Evolutionary conservation across 257 asterid species (phyloP).

Genomic region (Nicotiana obtusifolia): DNA sequence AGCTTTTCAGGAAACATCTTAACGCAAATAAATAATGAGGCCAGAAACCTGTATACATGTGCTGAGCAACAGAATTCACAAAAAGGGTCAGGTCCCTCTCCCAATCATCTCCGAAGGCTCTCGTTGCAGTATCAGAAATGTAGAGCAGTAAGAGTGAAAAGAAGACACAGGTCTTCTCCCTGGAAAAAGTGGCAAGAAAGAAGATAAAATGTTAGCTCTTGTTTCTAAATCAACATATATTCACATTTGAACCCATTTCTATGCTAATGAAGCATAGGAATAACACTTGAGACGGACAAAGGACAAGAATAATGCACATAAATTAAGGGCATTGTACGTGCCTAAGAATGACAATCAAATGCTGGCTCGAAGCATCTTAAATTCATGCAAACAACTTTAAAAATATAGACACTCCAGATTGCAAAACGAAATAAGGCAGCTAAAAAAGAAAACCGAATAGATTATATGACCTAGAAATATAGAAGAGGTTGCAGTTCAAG

Average conservation of each 20-base stretch:
- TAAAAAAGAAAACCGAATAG: not conserved
- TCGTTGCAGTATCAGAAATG: slow-evolving; percentile 37
- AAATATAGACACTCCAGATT: not conserved
- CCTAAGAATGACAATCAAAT: not conserved
- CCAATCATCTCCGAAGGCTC: slow-evolving; percentile 21
- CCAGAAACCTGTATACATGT: slow-evolving; percentile 47
- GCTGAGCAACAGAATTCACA: slow-evolving; percentile 34
- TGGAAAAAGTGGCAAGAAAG: slow-evolving; percentile 26
- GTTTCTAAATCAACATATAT: not conserved
- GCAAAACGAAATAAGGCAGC: not conserved
- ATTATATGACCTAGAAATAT: slow-evolving; percentile 1
- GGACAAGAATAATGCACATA: not conserved
- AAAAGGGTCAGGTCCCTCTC: slow-evolving; percentile 30
- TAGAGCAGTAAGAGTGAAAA: slow-evolving; percentile 53
- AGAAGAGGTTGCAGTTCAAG: not conserved
- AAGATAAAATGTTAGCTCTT: slow-evolving; percentile 12
- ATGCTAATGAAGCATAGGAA: not conserved
- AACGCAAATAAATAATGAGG: not conserved
- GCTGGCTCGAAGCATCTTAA: not conserved
- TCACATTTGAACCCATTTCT: not conserved
- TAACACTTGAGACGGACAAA: not conserved
- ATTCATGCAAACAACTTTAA: slow-evolving; percentile 1
- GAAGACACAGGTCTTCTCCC: slow-evolving; percentile 72
- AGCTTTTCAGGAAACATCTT: not conserved
- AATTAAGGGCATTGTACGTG: not conserved